Evolutionary conservation across 179 eudicot genomes (phyloP), one percentile per base, ranked within the genome.

Genomic region (Carnegiea gigantea): DNA sequence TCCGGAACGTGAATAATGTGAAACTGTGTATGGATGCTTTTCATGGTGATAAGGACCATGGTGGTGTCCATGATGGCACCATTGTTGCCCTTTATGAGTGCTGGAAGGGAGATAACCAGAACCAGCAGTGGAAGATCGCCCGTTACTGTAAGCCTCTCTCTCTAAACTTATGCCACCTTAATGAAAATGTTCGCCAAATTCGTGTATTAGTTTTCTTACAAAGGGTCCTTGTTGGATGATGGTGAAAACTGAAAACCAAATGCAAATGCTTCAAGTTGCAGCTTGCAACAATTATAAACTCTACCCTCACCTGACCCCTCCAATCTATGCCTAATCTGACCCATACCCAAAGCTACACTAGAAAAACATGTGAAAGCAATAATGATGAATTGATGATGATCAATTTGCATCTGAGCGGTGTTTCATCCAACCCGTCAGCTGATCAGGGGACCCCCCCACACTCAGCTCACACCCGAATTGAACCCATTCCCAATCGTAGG

Each of bases 21-120:
- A 82, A 84, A 46, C 88, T 94, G 60, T 89, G 89, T 78, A 78
- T 93, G 5, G 98, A 94, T 85, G 98, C 98, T 81, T 90, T 89
- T 73, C 82, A 93, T 73, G 98, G 94, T 28, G 93, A 91, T 83
- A 86, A 89, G 81, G 84, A 91, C 28, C 95, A 91, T 30, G 98
- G 97, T 21, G 97, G 98, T 53, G 92, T 94, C 26, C 95, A 80
- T 51, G 93, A 93, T 81, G 98, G 98, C 70, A 90, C 97, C 14
- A 62, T 57, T 5, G 78, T 94, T 76, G 92, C 90, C 36, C 92
- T 93, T 49, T 94, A 91, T 88, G 92, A 90, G 77, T 88, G 89
- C 84, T 82, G 83, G 80, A 93, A 94, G 84, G 95, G 92, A 4
- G 97, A 93, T 9, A 94, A 94, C 77, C 98, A 94, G 79, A 94